Evolutionary conservation across 23 red algal species (phyloP).

Genomic region (Gracilaria gracilis): DNA sequence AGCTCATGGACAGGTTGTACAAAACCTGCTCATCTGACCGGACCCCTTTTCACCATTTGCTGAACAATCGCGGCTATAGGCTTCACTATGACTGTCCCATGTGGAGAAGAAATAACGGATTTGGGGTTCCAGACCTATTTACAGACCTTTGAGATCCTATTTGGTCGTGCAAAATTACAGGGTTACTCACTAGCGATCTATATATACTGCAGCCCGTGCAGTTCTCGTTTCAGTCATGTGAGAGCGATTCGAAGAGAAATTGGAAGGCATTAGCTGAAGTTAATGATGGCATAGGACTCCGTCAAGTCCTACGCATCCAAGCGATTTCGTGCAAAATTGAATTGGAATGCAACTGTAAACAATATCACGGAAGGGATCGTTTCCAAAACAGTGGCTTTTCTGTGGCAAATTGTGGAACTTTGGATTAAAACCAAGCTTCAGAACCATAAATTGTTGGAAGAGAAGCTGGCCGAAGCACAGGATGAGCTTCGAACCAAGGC

Average conservation of each 20-base stretch:
- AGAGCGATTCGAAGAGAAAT: background rate
- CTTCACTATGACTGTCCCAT: constrained; percentile 26
- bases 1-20: constrained; percentile 15
- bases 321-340: background rate
- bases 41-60: background rate
- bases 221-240: background rate
- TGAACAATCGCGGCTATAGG: constrained; percentile 7
- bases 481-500: constrained; percentile 29
- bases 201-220: background rate
- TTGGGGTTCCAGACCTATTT: constrained; percentile 12
- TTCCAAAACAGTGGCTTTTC: constrained; percentile 22
- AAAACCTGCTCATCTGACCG: constrained; percentile 13
- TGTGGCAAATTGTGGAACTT: constrained; percentile 43
- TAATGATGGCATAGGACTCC: constrained; percentile 20
- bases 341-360: constrained; percentile 2
- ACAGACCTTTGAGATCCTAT: constrained; percentile 43
- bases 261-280: background rate
- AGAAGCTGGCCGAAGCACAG: constrained; percentile 4
- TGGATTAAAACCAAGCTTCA: constrained; percentile 37
- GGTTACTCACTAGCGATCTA: constrained; percentile 23
- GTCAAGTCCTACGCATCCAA: constrained; percentile 11
- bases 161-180: constrained; percentile 38
- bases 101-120: background rate
- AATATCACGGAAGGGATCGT: constrained; percentile 38
- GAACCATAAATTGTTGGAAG: constrained; percentile 8